Base-by-base conservation (phyloP, 768 basidiomycete genomes). In the Favolaschia claudopus region DNA sequence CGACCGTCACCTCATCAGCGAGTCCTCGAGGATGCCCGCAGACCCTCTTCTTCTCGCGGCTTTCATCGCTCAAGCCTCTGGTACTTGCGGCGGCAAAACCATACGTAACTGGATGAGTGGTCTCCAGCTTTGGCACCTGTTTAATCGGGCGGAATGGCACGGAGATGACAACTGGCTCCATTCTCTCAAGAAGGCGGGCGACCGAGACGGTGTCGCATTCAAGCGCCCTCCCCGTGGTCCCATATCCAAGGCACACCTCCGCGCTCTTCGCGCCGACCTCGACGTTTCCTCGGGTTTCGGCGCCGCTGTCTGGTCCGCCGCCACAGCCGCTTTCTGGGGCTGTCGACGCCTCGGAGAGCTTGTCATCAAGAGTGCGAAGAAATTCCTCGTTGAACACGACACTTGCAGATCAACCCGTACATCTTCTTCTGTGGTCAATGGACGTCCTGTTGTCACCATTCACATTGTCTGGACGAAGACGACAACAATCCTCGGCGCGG, bases 61-160 rank as follows among this genome's bases (percentile, higher is more conserved):
- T 20, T 63, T 63, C 33, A 24, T 58, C 7, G 62, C 62, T 1
- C 14, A 38, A n/a, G 37, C 48, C 6, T 12, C 48, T 10, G 59
- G 63, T 0, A 42, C 50, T 8, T 47, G 46, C n/a, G 4, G 25
- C 1, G 57, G 57, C n/a, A 48, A 46, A 19, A 17, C 19, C 13
- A 33, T 58, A 15, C 24, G 42, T 17, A 51, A 44, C 24, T 57
- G 55, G 55, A 19, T 57, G 24, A 48, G n/a, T 22, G 55, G 46
- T 7, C 25, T 60, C 9, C 32, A 34, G 2, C 25, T 39, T 1
- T 60, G 58, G 58, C 58, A 60, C 38, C 10, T 45, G 3, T 28
- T 29, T 12, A 47, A 54, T 38, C 20, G 33, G 19, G 58, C 58
- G 7, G 20, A 40, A 3, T 60, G 58, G 56, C 20, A 58, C 32